Evolutionary conservation across 2,329 filamentous ascomycete species (phyloP), one percentile per base, ranked within the genome.

Genomic region (Fusarium compactum): DNA sequence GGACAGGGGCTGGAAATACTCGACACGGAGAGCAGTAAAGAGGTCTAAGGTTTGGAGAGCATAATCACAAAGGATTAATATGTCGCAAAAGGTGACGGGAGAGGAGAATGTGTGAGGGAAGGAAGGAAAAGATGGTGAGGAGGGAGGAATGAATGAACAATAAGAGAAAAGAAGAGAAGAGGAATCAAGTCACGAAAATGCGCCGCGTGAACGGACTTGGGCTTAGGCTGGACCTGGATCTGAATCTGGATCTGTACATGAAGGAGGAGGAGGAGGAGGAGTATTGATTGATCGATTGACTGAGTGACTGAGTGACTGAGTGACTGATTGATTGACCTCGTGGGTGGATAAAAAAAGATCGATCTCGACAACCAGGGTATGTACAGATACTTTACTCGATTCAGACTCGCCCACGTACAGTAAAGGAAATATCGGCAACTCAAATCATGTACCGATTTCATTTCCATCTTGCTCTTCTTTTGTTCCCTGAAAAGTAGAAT

Each of bases 391-490:
- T 50, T 70, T 54, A 58, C 68, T 71, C 40, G 34, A 71, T 71
- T 54, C 46, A 70, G 68, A 58, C 68, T 56, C 51, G 43, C 40
- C 63, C 67, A 68, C 41, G 60, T 70, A 65, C 44, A 52, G 24
- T 38, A 32, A 51, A 52, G 24, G n/a, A 32, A 51, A 50, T 53
- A 68, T 59, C 44, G 44, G 43, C 20, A 50, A 50, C 22, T 47
- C 41, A 34, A 18, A 22, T 55, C 47, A n/a, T 34, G 66, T 46
- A 58, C 66, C 61, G 61, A 62, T 69, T 69, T 24, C 47, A 62
- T 69, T 69, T 24, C 47, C 12, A 10, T n/a, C 10, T 20, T 27
- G 25, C 25, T 38, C 11, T 40, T 20, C 22, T 38, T 11, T 22
- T 30, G 10, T 18, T 30, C 25, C n/a, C 44, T 47, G 18, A 15